A percentile compares a stretch with the other conserved stretches of the same genome.
Evolutionary conservation across 2,329 filamentous ascomycete genomes (phyloP).

Genomic region (Apiospora koreana): DNA sequence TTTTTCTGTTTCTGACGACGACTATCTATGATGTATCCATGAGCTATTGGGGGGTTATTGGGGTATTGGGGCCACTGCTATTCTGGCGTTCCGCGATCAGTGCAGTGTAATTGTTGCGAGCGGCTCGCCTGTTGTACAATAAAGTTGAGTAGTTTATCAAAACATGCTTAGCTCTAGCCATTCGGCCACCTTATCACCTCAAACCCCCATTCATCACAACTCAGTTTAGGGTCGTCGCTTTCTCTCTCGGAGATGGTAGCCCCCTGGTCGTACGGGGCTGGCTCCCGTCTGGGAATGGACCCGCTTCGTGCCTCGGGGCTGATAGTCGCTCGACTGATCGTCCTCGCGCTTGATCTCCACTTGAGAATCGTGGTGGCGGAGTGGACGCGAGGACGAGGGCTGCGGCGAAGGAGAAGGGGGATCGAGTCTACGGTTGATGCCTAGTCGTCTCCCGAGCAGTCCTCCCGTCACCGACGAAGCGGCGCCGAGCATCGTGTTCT

Average conservation of each 20-base stretch:
- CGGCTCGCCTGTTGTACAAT: background rate
- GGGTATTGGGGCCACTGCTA: background rate
- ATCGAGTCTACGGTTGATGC: background rate
- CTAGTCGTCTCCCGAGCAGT: background rate
- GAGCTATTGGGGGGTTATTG: background rate
- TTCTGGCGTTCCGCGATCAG: background rate
- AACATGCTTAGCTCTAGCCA: background rate
- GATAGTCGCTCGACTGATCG: background rate
- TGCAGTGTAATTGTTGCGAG: background rate
- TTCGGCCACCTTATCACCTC: background rate
- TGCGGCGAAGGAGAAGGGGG: no score
- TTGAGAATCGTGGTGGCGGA: background rate
- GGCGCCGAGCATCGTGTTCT: background rate
- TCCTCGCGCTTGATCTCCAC: background rate
- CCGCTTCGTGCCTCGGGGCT: background rate
- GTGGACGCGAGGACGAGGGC: no score
- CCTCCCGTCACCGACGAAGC: background rate
- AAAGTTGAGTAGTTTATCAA: background rate
- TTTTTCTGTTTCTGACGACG: background rate
- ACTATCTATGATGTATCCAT: background rate
- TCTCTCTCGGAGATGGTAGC: background rate
- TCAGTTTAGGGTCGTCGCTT: background rate
- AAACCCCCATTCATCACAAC: background rate
- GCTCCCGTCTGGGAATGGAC: background rate
- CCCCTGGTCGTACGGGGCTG: background rate